A percentile compares a stretch with the other conserved stretches of the same genome.
Conservation (phyloP, 495 filamentous ascomycete genomes). For the Bacidia gigantensis region DNA sequence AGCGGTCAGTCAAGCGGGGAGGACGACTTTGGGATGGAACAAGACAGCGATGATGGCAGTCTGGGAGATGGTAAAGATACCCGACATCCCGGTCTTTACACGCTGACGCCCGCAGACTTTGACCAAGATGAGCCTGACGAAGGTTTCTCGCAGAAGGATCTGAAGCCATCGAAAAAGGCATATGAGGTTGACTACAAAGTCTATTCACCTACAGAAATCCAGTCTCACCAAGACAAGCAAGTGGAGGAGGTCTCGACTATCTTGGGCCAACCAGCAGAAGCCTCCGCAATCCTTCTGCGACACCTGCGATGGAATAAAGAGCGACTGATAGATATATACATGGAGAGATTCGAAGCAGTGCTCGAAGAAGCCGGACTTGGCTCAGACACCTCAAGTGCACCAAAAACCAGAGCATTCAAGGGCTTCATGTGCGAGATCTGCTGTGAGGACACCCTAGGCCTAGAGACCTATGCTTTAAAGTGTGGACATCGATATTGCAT, state of each 20-base stretch:
- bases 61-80: constrained; percentile 56
- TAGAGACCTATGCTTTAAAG: constrained; percentile 89
- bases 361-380: constrained; percentile 80
- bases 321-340: constrained; percentile 82
- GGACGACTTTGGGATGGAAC: constrained; percentile 48
- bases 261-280: constrained; percentile 72
- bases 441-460: constrained; percentile 68
- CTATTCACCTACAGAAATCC: constrained; percentile 63
- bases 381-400: constrained; percentile 42
- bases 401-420: constrained; percentile 51
- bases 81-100: not conserved
- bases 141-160: constrained; percentile 67
- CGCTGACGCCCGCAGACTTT: constrained; percentile 36
- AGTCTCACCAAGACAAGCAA: constrained; percentile 66
- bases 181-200: constrained; percentile 82
- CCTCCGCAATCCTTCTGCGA: constrained; percentile 75
- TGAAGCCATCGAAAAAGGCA: constrained; percentile 51
- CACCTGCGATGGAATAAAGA: constrained; percentile 93
- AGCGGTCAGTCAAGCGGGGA: constrained; percentile 67
- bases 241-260: constrained; percentile 81
- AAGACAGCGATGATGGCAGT: constrained; percentile 68
- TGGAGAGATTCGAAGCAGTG: constrained; percentile 65
- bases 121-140: constrained; percentile 62
- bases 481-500: constrained; percentile 94
- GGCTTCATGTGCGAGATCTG: constrained; percentile 92